Evolutionary conservation across 371 early-diverging fungal genomes (phyloP), one percentile per base, ranked within the genome.

Genomic region (Mucor racemosus): DNA sequence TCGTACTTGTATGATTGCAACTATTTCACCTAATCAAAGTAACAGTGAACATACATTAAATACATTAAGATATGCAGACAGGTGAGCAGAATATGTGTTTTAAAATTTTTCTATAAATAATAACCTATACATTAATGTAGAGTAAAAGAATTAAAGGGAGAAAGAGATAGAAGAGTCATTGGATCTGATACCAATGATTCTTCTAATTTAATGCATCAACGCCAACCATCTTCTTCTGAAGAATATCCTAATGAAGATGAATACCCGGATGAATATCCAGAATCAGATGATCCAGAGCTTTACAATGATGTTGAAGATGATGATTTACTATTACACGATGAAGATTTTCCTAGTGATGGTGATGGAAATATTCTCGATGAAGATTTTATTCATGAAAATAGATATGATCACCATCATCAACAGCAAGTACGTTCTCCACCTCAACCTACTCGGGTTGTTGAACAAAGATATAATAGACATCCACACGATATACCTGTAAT

Each of bases 11-110:
- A 96, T 99, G 96, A 93, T 99, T 63, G 99, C 99, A 1, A 99
- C 98, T 4, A 90, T 99, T 31, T 94, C 96, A 4, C 98, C 99
- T 10, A 93, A 93, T 57, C 90, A 88, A 26, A 80, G 89, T 38
- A 97, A 97, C 81, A 91, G 93, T 66, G 99, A 99, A 71, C 98
- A 99, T 76, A 95, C 99, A 0, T 82, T 99, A 26, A 99, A 99
- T 74, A 99, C 99, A 1, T 84, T 99, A 38, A 89, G 99, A 36
- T 99, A 99, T 77, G 99, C 99, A 9, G 97, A 98, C 77, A 84
- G 95, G 93, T 38, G 38, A 38, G 38, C 38, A 26, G 3, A 26
- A 26, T 26, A 26, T n/a, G 26, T 42, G 42, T 1, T 13, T 42
- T 13, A 10, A 42, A 13, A 13, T 1, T 42, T 42, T 13, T 13